A percentile compares a stretch with the other conserved stretches of the same genome.
Evolutionary conservation across 1,284 basidiomycete species (phyloP).

Genomic region (Leccinum subrobustum): DNA sequence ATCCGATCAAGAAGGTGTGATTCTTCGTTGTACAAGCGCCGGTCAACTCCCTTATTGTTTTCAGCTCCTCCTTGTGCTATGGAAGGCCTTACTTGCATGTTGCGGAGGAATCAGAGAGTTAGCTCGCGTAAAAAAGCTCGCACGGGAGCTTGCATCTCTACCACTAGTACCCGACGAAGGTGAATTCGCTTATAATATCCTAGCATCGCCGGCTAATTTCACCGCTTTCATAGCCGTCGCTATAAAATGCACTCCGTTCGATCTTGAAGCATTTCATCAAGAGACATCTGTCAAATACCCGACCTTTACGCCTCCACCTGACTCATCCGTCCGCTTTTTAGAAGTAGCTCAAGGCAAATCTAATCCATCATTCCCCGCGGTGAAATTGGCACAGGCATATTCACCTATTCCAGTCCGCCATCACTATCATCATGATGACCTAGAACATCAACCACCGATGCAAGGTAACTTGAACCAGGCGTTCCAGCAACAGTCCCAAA

Average conservation of each 20-base stretch:
- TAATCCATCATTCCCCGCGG: conserved; percentile 44
- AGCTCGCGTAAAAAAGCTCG: conserved; percentile 78
- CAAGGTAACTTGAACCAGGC: conserved; percentile 42
- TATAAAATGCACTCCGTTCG: conserved; percentile 85
- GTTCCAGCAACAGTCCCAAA: conserved; percentile 46
- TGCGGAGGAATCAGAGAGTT: conserved; percentile 92
- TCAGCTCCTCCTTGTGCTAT: conserved; percentile 90
- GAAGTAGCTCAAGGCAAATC: conserved; percentile 35
- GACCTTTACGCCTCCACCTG: conserved; percentile 71
- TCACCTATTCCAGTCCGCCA: conserved; percentile 92
- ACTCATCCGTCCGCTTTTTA: conserved; percentile 32
- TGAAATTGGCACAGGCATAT: conserved; percentile 84
- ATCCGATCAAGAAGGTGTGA: conserved; percentile 90
- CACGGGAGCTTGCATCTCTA: conserved; percentile 80
- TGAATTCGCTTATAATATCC: conserved; percentile 25
- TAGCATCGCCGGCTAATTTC: not conserved
- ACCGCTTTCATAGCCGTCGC: conserved; percentile 39
- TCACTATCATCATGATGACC: conserved; percentile 84
- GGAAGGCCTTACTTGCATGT: conserved; percentile 93
- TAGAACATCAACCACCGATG: conserved; percentile 46
- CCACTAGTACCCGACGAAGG: conserved; percentile 64
- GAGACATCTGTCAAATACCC: conserved; percentile 94
- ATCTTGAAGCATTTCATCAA: conserved; percentile 83
- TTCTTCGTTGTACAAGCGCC: not conserved
- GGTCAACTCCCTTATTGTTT: conserved; percentile 4